Evolutionary conservation across 2,329 filamentous ascomycete genomes (phyloP).

Genomic region (Lojkania enalia): DNA sequence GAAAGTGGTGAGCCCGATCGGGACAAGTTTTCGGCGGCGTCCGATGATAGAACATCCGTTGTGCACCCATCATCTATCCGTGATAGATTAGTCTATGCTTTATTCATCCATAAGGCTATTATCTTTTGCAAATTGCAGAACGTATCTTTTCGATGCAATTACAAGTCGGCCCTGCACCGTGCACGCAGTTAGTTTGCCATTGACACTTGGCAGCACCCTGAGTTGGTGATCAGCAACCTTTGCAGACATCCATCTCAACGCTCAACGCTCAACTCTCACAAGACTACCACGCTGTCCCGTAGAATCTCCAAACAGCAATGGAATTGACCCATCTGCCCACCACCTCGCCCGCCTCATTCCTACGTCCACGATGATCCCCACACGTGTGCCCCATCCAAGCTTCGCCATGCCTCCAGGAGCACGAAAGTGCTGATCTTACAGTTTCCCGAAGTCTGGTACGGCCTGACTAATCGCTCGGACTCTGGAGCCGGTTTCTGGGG

Average conservation of each 20-base stretch:
- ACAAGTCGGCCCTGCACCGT: too few species aligned
- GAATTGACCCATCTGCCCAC: neutral
- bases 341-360: neutral
- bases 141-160: neutral
- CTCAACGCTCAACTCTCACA: neutral
- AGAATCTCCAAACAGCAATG: neutral
- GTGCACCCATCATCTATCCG: neutral
- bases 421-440: conserved; percentile 1
- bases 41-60: neutral
- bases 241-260: neutral
- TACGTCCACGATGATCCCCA: neutral
- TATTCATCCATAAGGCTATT: too few species aligned
- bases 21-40: neutral
- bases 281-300: neutral
- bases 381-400: neutral
- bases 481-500: conserved; percentile 11
- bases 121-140: neutral
- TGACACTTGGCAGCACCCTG: too few species aligned
- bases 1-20: neutral
- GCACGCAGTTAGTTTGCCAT: too few species aligned
- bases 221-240: neutral
- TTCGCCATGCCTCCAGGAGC: neutral
- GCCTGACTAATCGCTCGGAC: neutral
- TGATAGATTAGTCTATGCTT: too few species aligned
- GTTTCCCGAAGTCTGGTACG: neutral